Base-by-base conservation (phyloP, 768 basidiomycete genomes). In the Calocera viscosa region DNA sequence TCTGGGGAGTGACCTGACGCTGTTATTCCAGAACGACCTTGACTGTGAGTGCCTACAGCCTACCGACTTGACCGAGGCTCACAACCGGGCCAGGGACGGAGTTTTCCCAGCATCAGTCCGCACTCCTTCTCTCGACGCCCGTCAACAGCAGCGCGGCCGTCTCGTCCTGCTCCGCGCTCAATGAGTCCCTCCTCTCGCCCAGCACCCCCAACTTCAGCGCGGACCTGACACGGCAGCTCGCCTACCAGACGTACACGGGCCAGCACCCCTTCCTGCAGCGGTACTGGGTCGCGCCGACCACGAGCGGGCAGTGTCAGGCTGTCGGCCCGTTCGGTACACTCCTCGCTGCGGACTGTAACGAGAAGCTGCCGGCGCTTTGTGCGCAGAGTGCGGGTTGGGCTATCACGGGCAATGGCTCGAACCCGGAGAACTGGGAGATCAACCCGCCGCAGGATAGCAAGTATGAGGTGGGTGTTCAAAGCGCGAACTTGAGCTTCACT, bases 1-100 rank as follows among this genome's bases (percentile, higher is more conserved):
- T 2, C 53, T 60, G 24, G 26, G 53, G 14, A 60, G 53, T 19
- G 53, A 60, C 53, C 5, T 77, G 32, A 73, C 72, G 1, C 70
- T 77, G 33, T 69, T 76, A 5, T 74, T 75, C 67, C 77, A 77
- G 71, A 77, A 78, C 49, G 74, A 77, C 41, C 72, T 78, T 12
- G 72, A 77, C 67, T 76, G 75, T 74, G 30, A 22, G 68, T 30
- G 3, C 30, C 30, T 35, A 17, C 16, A 47, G 12, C 10, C 22
- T 8, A 8, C n/a, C n/a, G n/a, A 32, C 32, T 7, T 40, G 22
- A n/a, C 65, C 19, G 22, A n/a, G 14, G 19, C 11, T 49, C 17
- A 49, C 41, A 64, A 16, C 12, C 63, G 3, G 10, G 7, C 14
- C 63, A 67, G 67, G 67, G 67, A 41, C 67, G n/a, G 68, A n/a